Conservation (phyloP, 225 moss, liverwort and hornwort genomes). For the Physcomitrellopsis africana region DNA sequence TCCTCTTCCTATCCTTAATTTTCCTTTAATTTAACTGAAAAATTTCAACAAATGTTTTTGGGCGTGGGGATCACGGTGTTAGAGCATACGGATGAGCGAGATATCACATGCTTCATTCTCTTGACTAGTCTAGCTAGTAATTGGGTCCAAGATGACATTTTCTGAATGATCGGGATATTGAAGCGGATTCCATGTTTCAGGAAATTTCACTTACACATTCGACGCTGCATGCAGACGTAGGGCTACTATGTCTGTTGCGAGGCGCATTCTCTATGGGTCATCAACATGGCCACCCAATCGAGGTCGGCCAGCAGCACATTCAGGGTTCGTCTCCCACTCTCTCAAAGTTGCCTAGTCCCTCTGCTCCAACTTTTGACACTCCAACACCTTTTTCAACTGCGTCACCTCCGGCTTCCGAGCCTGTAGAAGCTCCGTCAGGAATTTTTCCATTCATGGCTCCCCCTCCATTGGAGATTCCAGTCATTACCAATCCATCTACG, state of each 20-base stretch:
- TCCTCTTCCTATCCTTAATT: too few relatives aligned
- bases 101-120: not conserved
- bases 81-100: not conserved
- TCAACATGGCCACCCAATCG: constrained; percentile 27
- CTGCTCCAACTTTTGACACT: constrained; percentile 40
- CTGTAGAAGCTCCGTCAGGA: constrained; percentile 48
- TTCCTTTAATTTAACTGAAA: too few relatives aligned
- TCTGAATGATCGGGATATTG: not conserved
- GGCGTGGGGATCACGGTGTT: not conserved
- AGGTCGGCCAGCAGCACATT: constrained; percentile 31
- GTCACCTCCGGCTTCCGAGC: constrained; percentile 44
- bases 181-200: not conserved
- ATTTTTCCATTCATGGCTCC: constrained; percentile 54
- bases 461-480: constrained; percentile 65
- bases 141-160: not conserved
- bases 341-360: constrained; percentile 34
- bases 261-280: constrained; percentile 32
- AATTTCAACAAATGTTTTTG: too few relatives aligned
- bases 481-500: constrained; percentile 58
- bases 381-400: constrained; percentile 36
- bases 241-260: constrained; percentile 44
- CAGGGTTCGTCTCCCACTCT: constrained; percentile 36
- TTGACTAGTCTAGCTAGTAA: constrained; percentile 2
- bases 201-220: constrained; percentile 1
- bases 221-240: constrained; percentile 27